Evolutionary conservation across 345 rosid species (phyloP), one percentile per base, ranked within the genome.

Genomic region (Turritis glabra): DNA sequence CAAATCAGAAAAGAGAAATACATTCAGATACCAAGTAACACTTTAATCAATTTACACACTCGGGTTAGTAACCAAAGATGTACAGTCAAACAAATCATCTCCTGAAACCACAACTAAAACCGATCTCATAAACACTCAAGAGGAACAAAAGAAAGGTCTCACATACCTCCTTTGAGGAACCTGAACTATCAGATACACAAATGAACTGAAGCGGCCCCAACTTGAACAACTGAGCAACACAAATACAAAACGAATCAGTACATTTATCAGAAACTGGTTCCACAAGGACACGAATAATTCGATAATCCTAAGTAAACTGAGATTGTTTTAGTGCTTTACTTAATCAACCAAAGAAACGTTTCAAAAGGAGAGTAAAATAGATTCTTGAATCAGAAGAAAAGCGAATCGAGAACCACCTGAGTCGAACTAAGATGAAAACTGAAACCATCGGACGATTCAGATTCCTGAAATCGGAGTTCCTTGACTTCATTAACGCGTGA

Each of bases 201-300:
- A 91, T 73, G 46, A 89, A 89, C 67, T 78, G 88, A 35, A 82
- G 61, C 17, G 88, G 89, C 47, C 92, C 93, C 67, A 94, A 73
- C 82, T 87, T 88, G 82, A 88, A 84, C 68, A 94, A 72, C 98
- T 94, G 87, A 73, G 52, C 53, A 37, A 40, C 70, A 65, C 30
- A 70, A 38, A 44, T 2, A 43, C 56, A 27, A 9, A 7, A 17
- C 17, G 19, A 52, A 67, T 37, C 55, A 71, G n/a, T 21, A 40
- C 43, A 56, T 21, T 8, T 3, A 12, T 37, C 40, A 37, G 40
- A 37, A 37, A 10, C 44, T 8, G 10, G 27, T 26, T 26, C 27
- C 27, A 26, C 27, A 26, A 7, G 9, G 2, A 32, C 35, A 32
- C 2, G 35, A 7, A 7, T 7, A 32, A 32, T 32, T 7, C 10